Percentiles rank a stretch among this genome's conserved stretches.
Evolutionary conservation across 2,329 filamentous ascomycete species (phyloP).

Genomic region (Aspergillus sp.): DNA sequence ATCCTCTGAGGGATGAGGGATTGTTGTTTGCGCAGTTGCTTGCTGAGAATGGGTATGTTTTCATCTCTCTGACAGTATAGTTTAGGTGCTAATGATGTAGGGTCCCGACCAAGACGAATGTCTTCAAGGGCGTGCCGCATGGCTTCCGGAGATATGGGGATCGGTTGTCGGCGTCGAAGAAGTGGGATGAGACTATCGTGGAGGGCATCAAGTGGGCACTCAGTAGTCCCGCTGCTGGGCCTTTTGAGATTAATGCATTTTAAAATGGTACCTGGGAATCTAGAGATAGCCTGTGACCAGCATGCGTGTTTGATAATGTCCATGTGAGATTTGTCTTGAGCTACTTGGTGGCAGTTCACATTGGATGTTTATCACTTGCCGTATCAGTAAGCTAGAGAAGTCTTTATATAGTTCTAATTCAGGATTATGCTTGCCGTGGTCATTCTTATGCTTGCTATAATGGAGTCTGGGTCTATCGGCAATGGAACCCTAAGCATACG

Average conservation of each 20-base stretch:
- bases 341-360: too few species aligned
- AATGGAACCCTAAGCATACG: too few species aligned
- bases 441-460: too few species aligned
- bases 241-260: constrained; percentile 8
- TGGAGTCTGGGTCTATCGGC: too few species aligned
- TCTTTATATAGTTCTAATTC: too few species aligned
- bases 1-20: constrained; percentile 53
- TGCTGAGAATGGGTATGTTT: constrained; percentile 44
- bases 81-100: constrained; percentile 24
- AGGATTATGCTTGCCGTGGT: too few species aligned
- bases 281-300: too few species aligned
- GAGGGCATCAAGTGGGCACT: constrained; percentile 32
- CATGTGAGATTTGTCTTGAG: too few species aligned
- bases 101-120: constrained; percentile 49
- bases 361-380: too few species aligned
- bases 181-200: constrained; percentile 32
- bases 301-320: too few species aligned
- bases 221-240: constrained; percentile 17
- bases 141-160: constrained; percentile 43
- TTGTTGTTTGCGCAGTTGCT: constrained; percentile 48
- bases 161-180: constrained; percentile 24
- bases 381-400: too few species aligned
- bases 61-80: too few species aligned
- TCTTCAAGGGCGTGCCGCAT: constrained; percentile 57
- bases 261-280: background rate